Conservation (phyloP, 495 filamentous ascomycete species). For the Aspergillus biplanus region DNA sequence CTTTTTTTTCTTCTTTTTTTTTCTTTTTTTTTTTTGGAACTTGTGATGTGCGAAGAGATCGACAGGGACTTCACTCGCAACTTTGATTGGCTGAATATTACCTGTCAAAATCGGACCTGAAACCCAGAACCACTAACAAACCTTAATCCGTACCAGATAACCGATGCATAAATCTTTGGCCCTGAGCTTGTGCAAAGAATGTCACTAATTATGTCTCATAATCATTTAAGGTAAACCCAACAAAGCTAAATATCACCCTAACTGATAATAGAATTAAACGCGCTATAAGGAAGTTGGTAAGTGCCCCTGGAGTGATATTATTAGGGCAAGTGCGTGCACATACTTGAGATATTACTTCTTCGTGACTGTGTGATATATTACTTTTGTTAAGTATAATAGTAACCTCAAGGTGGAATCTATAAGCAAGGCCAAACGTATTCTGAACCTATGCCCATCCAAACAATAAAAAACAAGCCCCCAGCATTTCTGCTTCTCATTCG, state of each 20-base stretch:
- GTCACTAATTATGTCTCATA: too few species aligned
- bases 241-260: too few species aligned
- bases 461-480: background rate
- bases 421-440: constrained; percentile 17
- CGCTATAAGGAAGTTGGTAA: too few species aligned
- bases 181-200: background rate
- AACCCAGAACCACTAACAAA: background rate
- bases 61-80: too few species aligned
- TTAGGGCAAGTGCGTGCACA: too few species aligned
- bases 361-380: background rate
- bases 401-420: constrained; percentile 4
- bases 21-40: background rate
- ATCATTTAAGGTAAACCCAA: too few species aligned
- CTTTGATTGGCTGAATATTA: background rate
- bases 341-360: too few species aligned
- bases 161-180: background rate
- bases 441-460: constrained; percentile 13
- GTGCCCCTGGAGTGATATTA: too few species aligned
- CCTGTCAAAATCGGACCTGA: background rate
- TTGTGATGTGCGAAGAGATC: too few species aligned
- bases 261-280: too few species aligned
- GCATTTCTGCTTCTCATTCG: background rate
- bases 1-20: background rate
- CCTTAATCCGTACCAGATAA: background rate
- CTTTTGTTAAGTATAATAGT: background rate